Base-by-base conservation (phyloP, 805 yeast species). In the Saccharomycopsis babjevae region DNA sequence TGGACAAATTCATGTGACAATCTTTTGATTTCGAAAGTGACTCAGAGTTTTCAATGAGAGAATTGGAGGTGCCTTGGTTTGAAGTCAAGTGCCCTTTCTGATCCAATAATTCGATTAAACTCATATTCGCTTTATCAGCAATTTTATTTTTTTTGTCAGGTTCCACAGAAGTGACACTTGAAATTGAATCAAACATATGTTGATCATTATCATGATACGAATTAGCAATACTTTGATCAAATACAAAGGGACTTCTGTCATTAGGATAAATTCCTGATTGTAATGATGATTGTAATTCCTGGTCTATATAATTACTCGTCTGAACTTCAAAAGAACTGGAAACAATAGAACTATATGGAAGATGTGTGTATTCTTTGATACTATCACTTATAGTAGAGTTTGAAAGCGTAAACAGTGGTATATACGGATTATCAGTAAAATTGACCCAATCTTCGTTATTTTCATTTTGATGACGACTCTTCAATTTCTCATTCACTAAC, bases 401-500 rank as follows among this genome's bases (percentile, higher is more conserved):
- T 6, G 85, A 79, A 59, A 89, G 80, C 64, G 88, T 84, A 70
- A 89, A 86, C 60, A 80, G 84, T 15, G 97, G 97, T 68, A 85
- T 88, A 68, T 82, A 83, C 16, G 94, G 86, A 73, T 88, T 92
- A 74, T 91, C 97, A 2, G 97, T 88, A 58, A 88, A 77, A 69
- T 94, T 94, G 66, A 88, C 81, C 82, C 85, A 92, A 0, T 88
- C 89, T 64, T 79, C 80, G 68, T 88, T 92, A 63, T 79, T 82
- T 64, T 85, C 79, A 22, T 40, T 30, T 66, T 83, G 69, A 60
- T 83, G 82, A 52, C 96, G 77, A 64, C 87, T 86, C 57, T 82
- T 83, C 72, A 93, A 78, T 70, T 89, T 88, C 66, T 89, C 96
- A 64, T 84, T 82, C 57, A 94, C 97, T n/a, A 89, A 96, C 60